Conservation (phyloP, 176 grass and related monocot genomes). For the Areca catechu region DNA sequence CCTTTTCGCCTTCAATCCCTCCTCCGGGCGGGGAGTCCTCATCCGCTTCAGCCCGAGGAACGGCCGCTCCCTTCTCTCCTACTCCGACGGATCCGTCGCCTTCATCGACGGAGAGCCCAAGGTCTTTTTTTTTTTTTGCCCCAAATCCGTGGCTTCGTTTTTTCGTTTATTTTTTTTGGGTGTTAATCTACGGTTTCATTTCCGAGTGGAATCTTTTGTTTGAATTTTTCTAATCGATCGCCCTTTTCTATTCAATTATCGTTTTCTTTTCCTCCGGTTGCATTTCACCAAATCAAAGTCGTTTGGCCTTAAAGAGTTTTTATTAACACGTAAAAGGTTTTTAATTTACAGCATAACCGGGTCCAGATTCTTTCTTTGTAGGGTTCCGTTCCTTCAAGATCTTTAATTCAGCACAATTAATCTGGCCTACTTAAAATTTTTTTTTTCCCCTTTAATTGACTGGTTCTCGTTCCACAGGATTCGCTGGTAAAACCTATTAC, state of each 20-base stretch:
- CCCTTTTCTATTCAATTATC: too few species aligned
- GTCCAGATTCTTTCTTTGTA: too few species aligned
- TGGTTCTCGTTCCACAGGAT: constrained; percentile 35
- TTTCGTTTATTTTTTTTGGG: neutral
- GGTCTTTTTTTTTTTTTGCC: constrained; percentile 16
- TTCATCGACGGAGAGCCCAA: constrained; percentile 89
- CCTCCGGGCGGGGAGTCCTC: constrained; percentile 46
- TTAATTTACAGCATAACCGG: too few species aligned
- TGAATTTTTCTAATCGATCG: too few species aligned
- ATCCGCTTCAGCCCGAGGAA: constrained; percentile 73
- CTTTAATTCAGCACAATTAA: too few species aligned
- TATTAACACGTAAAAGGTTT: too few species aligned
- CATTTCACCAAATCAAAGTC: too few species aligned
- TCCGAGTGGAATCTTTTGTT: neutral
- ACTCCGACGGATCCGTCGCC: constrained; percentile 46
- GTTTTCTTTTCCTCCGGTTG: too few species aligned
- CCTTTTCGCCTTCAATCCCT: constrained; percentile 60
- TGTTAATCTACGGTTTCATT: neutral
- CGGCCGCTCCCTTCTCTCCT: constrained; percentile 71
- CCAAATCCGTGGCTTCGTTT: neutral
- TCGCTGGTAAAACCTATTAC: constrained; percentile 83
- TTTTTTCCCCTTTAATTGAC: too few species aligned
- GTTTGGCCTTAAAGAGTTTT: too few species aligned
- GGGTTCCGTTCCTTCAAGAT: too few species aligned
- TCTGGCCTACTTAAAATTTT: too few species aligned